Percentiles rank a stretch among this genome's conserved stretches.
Conservation (phyloP, 2,329 filamentous ascomycete genomes). For the Thelonectria discophora region DNA sequence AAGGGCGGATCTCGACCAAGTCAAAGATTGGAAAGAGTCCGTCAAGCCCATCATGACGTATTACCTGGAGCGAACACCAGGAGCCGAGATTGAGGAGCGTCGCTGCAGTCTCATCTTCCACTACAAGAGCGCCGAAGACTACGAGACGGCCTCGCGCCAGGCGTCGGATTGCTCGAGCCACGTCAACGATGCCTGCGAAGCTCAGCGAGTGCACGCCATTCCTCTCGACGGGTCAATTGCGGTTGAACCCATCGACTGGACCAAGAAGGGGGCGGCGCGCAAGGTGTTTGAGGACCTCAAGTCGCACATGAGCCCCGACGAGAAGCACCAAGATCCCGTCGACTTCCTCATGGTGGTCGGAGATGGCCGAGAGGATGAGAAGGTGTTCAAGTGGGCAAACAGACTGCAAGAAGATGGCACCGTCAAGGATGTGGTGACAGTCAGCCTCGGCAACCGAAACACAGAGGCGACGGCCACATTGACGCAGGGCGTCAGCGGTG, state of each 20-base stretch:
- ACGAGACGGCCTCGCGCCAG: constrained; percentile 76
- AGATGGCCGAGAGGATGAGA: constrained; percentile 92
- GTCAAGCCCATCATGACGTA: constrained; percentile 86
- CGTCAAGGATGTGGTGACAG: constrained; percentile 79
- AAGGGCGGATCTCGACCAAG: constrained; percentile 76
- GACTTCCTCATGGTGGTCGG: constrained; percentile 92
- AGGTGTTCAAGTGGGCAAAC: constrained; percentile 95
- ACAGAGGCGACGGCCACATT: constrained; percentile 87
- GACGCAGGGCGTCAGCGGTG: constrained; percentile 91
- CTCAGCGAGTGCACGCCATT: constrained; percentile 84
- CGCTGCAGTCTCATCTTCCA: constrained; percentile 92
- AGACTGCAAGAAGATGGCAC: constrained; percentile 66
- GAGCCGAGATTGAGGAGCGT: constrained; percentile 88
- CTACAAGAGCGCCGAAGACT: constrained; percentile 83
- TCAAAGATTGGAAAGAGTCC: constrained; percentile 82
- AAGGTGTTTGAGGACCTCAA: constrained; percentile 72
- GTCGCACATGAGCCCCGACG: constrained; percentile 45
- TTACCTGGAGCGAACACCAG: constrained; percentile 88
- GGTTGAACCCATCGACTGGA: constrained; percentile 86
- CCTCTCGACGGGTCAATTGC: constrained; percentile 81
- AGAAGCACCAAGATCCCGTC: constrained; percentile 55
- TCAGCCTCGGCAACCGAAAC: constrained; percentile 86
- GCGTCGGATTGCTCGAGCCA: constrained; percentile 92
- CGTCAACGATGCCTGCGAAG: constrained; percentile 92
- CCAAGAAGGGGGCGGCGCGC: constrained; percentile 84